A percentile compares a stretch with the other conserved stretches of the same genome.
phyloP scores from a whole-genome alignment of 2,329 filamentous ascomycete species.

The Phoma sp. region DNA sequence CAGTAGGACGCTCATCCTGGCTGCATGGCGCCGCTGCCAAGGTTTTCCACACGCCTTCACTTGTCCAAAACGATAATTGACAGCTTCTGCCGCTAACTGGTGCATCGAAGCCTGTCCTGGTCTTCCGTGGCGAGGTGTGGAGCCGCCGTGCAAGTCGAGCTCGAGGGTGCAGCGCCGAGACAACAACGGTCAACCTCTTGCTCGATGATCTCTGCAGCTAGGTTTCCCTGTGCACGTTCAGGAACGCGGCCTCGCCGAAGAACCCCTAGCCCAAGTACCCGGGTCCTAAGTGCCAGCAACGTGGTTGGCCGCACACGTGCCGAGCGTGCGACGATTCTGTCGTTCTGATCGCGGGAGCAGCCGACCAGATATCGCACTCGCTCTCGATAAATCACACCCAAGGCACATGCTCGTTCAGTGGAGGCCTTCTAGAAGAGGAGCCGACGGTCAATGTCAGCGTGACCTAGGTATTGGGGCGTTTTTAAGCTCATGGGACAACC shows the following conservation, averaged over 20 bases:
- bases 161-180: slow-evolving; percentile 4
- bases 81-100: slow-evolving; percentile 22
- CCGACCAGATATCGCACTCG: slow-evolving; percentile 24
- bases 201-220: slow-evolving; percentile 29
- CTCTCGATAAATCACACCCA: neutral
- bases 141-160: slow-evolving; percentile 1
- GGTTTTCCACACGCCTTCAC: slow-evolving; percentile 9
- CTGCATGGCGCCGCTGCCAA: slow-evolving; percentile 14
- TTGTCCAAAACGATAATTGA: slow-evolving; percentile 17
- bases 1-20: neutral
- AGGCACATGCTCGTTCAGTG: neutral
- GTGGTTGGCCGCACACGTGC: slow-evolving; percentile 29
- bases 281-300: slow-evolving; percentile 27
- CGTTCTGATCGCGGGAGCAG: slow-evolving; percentile 36
- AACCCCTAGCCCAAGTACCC: slow-evolving; percentile 33
- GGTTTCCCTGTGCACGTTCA: slow-evolving; percentile 28
- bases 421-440: neutral
- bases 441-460: slow-evolving; percentile 1
- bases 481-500: slow-evolving; percentile 12
- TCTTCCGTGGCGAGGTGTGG: slow-evolving; percentile 18
- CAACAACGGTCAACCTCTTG: slow-evolving; percentile 10
- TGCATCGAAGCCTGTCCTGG: slow-evolving; percentile 23
- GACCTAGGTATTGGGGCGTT: neutral
- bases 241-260: slow-evolving; percentile 39
- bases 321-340: slow-evolving; percentile 23